These are phyloP conservation scores for Xylaria sp. DNA, from an alignment of 2,329 filamentous ascomycete species.

Conservation along the genomic window DNA sequence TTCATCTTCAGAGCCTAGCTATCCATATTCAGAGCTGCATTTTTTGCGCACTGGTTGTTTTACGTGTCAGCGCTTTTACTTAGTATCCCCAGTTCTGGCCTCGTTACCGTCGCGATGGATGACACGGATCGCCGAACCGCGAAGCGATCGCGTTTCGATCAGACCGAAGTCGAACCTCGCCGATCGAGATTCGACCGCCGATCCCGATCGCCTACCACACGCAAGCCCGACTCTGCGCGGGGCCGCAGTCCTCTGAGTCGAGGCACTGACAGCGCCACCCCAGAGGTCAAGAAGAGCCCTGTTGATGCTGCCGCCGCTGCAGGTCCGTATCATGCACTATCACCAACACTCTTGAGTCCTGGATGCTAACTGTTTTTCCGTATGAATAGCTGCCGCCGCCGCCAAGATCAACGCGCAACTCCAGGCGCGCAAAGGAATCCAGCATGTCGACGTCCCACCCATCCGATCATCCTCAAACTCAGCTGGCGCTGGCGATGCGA, in stretches of 20 bases:
- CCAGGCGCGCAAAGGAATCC: constrained; percentile 80
- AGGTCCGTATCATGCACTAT: constrained; percentile 46
- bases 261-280: constrained; percentile 35
- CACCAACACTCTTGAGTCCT: background rate
- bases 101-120: constrained; percentile 51
- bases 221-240: constrained; percentile 63
- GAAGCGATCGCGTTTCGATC: constrained; percentile 92
- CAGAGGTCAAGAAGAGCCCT: constrained; percentile 42
- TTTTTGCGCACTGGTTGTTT: background rate
- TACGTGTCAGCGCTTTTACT: background rate
- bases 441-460: constrained; percentile 84
- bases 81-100: background rate
- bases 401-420: constrained; percentile 80
- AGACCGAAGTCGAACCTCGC: constrained; percentile 76
- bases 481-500: constrained; percentile 35
- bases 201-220: constrained; percentile 72
- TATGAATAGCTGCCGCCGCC: constrained; percentile 68
- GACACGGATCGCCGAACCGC: constrained; percentile 66
- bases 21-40: background rate
- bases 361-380: constrained; percentile 23
- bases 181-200: constrained; percentile 84
- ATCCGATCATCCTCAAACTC: constrained; percentile 56
- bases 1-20: background rate
- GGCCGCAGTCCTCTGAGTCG: constrained; percentile 72
- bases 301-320: constrained; percentile 71